These are phyloP conservation scores for Physaria fendleri DNA, from an alignment of 345 rosid genomes.

Conservation along the genomic window DNA sequence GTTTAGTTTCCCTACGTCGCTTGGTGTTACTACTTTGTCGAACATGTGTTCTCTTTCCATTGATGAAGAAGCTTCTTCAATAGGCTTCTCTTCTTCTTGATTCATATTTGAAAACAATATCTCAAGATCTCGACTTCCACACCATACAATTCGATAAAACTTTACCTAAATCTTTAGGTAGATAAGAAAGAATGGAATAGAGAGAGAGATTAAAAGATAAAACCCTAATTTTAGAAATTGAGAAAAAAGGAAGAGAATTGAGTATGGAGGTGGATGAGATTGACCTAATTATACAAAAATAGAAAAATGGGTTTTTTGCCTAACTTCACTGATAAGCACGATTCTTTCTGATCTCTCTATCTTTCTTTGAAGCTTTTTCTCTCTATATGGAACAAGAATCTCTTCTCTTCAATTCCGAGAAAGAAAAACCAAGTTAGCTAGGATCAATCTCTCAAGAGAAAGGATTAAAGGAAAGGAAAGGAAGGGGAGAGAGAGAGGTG, in stretches of 20 bases:
- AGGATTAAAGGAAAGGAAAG: background rate
- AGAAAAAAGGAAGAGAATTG: background rate
- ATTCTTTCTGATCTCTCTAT: slow-evolving; percentile 1
- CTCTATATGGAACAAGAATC: slow-evolving; percentile 16
- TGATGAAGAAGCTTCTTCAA: slow-evolving; percentile 19
- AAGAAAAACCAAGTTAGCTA: background rate
- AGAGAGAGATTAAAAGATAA: background rate
- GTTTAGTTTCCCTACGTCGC: slow-evolving; percentile 83
- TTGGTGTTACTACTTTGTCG: slow-evolving; percentile 82
- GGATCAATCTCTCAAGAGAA: slow-evolving; percentile 15
- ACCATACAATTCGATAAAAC: background rate
- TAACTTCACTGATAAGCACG: slow-evolving; percentile 30
- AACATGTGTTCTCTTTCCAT: slow-evolving; percentile 57
- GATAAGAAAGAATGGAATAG: background rate
- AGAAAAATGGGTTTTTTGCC: slow-evolving; percentile 25
- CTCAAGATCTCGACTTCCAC: background rate
- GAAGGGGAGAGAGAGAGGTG: background rate
- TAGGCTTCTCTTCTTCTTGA: slow-evolving; percentile 29
- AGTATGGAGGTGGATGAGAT: slow-evolving; percentile 26
- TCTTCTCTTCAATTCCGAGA: slow-evolving; percentile 10
- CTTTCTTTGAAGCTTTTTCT: background rate
- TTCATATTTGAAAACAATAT: slow-evolving; percentile 32
- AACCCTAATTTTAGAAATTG: slow-evolving; percentile 26
- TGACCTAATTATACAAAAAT: slow-evolving; percentile 35
- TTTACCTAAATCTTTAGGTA: background rate